A percentile compares a stretch with the other conserved stretches of the same genome.
Evolutionary conservation across 2,329 filamentous ascomycete genomes (phyloP).

Genomic region (Sporothrix globosa): DNA sequence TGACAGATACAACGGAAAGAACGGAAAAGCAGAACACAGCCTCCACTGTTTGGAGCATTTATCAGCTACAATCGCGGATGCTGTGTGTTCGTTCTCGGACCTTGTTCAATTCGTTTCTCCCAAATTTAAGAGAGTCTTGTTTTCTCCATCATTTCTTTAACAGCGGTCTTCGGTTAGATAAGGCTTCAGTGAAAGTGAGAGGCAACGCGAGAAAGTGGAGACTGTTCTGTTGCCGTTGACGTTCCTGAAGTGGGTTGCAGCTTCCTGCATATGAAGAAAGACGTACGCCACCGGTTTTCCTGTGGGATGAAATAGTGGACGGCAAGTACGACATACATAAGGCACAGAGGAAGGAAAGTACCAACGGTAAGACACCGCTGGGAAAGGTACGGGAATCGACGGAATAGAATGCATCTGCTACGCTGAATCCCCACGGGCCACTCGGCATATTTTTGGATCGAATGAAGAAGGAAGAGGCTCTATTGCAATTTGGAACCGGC

Average conservation of each 20-base stretch:
- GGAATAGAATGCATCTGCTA: background rate
- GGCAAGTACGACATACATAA: background rate
- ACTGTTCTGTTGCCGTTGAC: background rate
- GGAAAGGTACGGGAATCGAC: slow-evolving; percentile 19
- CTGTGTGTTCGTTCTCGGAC: background rate
- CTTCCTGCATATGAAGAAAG: slow-evolving; percentile 6
- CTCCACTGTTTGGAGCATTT: background rate
- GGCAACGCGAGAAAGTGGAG: slow-evolving; percentile 5
- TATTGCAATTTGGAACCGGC: slow-evolving; percentile 23
- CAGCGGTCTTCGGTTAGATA: slow-evolving; percentile 32
- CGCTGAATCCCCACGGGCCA: background rate
- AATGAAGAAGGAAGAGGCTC: background rate
- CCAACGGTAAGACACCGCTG: slow-evolving; percentile 6
- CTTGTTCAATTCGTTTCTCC: no score
- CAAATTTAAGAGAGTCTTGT: no score
- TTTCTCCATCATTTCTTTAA: no score
- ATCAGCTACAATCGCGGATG: slow-evolving; percentile 20
- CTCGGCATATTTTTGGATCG: background rate
- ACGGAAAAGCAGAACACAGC: background rate
- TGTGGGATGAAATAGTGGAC: background rate
- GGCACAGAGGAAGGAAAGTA: background rate
- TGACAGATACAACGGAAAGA: background rate
- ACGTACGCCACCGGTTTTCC: slow-evolving; percentile 10
- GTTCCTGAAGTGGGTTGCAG: background rate
- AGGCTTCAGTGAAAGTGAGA: slow-evolving; percentile 27